Conservation (phyloP, 1,284 basidiomycete species). For the Cerioporus squamosus region DNA sequence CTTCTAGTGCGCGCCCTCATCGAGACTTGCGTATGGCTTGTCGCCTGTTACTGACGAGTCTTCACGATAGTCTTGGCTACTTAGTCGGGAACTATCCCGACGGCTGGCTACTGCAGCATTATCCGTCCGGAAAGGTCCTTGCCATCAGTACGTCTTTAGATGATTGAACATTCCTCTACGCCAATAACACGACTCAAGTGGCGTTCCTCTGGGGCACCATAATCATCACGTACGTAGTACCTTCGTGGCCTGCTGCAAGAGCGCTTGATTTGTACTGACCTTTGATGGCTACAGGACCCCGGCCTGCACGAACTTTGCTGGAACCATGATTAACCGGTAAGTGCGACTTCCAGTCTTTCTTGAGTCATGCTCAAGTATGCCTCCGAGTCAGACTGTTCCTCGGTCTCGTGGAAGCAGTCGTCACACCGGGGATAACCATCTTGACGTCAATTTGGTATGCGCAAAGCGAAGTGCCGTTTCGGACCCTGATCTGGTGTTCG, state of each 20-base stretch:
- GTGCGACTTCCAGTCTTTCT: too few relatives aligned
- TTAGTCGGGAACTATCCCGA: constrained; percentile 27
- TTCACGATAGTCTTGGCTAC: constrained; percentile 19
- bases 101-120: constrained; percentile 26
- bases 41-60: too few relatives aligned
- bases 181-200: constrained; percentile 7
- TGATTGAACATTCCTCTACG: too few relatives aligned
- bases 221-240: constrained; percentile 18
- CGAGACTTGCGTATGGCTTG: not conserved
- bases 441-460: constrained; percentile 28
- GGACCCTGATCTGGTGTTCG: constrained; percentile 26
- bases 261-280: too few relatives aligned
- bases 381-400: constrained; percentile 22
- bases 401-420: constrained; percentile 25
- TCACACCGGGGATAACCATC: constrained; percentile 25
- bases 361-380: too few relatives aligned
- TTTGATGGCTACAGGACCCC: constrained; percentile 16
- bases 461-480: constrained; percentile 25
- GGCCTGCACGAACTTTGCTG: constrained; percentile 22
- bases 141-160: constrained; percentile 14
- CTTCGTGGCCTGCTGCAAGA: rapidly evolving
- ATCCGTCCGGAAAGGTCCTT: constrained; percentile 23
- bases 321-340: constrained; percentile 23
- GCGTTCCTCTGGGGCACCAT: constrained; percentile 26
- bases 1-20: constrained; percentile 19